Evolutionary conservation across 1,284 basidiomycete genomes (phyloP).

Genomic region (Mycosarcoma maydis): DNA sequence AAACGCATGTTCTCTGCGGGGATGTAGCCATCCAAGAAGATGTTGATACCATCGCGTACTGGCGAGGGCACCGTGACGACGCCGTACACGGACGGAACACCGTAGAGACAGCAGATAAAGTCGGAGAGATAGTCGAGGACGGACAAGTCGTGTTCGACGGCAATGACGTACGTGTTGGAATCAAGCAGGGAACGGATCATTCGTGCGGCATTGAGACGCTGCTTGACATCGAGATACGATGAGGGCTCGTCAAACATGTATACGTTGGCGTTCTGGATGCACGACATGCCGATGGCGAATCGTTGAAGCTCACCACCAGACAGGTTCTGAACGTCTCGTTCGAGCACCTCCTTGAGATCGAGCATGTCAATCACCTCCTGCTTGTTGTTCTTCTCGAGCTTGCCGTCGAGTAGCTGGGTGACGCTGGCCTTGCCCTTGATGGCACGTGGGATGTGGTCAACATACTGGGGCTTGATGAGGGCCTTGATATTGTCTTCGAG

Average conservation of each 20-base stretch:
- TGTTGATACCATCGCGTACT: slow-evolving; percentile 67
- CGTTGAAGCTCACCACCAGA: slow-evolving; percentile 67
- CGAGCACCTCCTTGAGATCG: slow-evolving; percentile 62
- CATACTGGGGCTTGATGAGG: slow-evolving; percentile 67
- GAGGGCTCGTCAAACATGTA: slow-evolving; percentile 68
- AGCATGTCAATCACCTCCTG: slow-evolving; percentile 58
- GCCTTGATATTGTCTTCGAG: slow-evolving; percentile 67
- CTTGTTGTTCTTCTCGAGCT: slow-evolving; percentile 65
- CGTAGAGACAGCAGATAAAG: slow-evolving; percentile 67
- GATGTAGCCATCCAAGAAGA: slow-evolving; percentile 67
- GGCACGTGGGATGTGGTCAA: slow-evolving; percentile 66
- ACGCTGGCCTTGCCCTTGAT: slow-evolving; percentile 63
- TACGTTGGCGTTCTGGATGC: slow-evolving; percentile 66
- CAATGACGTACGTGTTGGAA: slow-evolving; percentile 65
- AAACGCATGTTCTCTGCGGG: slow-evolving; percentile 67
- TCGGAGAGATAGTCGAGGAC: slow-evolving; percentile 67
- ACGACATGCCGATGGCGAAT: slow-evolving; percentile 67
- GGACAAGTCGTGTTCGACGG: slow-evolving; percentile 66
- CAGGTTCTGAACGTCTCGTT: slow-evolving; percentile 63
- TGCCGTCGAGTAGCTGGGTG: slow-evolving; percentile 62
- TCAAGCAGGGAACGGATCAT: slow-evolving; percentile 65
- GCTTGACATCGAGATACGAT: slow-evolving; percentile 67
- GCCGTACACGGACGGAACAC: slow-evolving; percentile 66
- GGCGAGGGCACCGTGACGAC: slow-evolving; percentile 65
- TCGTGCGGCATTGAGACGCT: slow-evolving; percentile 66